These are phyloP conservation scores for Solanum lycopersicoides DNA, from an alignment of 257 asterid genomes.

Conservation along the genomic window DNA sequence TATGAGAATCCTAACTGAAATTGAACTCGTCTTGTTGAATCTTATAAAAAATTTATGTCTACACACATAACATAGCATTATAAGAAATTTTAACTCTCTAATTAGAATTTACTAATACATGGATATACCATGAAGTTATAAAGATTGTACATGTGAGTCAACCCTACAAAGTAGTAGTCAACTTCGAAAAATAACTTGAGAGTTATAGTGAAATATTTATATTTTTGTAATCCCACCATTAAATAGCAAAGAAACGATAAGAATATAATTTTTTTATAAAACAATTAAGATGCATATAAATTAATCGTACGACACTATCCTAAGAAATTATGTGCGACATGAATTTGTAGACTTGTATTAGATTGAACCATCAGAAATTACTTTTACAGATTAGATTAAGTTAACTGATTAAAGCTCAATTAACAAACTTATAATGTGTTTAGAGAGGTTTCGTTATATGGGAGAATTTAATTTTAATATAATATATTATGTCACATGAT, in stretches of 20 bases:
- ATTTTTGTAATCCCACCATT: not conserved
- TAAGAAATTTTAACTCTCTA: not conserved
- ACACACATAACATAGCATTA: not conserved
- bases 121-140: not conserved
- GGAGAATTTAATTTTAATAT: not conserved
- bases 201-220: not conserved
- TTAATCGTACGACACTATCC: accelerated
- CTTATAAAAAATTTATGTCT: not conserved
- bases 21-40: not conserved
- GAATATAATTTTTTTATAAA: not conserved
- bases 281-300: not conserved
- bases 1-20: not conserved
- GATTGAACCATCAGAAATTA: not conserved
- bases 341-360: not conserved
- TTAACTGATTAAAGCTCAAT: not conserved
- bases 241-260: not conserved
- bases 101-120: not conserved
- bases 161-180: not conserved
- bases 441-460: not conserved
- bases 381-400: not conserved
- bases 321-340: not conserved
- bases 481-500: not conserved
- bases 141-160: not conserved
- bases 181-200: not conserved
- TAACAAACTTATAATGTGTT: not conserved